A percentile compares a stretch with the other conserved stretches of the same genome.
These are phyloP conservation scores for Ochetophila trinervis DNA, from an alignment of 306 rosid genomes.

Conservation along the genomic window DNA sequence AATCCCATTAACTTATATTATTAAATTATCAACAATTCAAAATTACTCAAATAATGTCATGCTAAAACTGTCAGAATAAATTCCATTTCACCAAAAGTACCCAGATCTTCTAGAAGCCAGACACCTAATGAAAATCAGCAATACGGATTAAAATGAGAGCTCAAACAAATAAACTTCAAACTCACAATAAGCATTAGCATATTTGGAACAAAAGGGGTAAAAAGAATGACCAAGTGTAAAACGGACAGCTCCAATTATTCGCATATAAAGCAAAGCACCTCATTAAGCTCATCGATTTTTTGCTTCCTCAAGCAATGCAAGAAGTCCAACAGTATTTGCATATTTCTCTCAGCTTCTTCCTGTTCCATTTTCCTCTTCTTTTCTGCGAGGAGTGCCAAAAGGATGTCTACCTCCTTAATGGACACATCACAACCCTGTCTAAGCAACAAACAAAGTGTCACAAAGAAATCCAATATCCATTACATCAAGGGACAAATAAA, in stretches of 20 bases:
- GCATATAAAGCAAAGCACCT: constrained; percentile 42
- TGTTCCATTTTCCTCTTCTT: constrained; percentile 98
- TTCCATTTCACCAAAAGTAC: constrained; percentile 16
- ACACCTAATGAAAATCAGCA: background rate
- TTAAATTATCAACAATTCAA: constrained; percentile 10
- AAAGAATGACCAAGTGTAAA: background rate
- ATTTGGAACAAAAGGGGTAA: background rate
- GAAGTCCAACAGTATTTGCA: constrained; percentile 89
- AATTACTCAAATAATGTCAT: constrained; percentile 2
- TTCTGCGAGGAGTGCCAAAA: constrained; percentile 70
- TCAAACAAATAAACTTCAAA: background rate
- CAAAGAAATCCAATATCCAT: background rate
- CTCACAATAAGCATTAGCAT: background rate
- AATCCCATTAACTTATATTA: constrained; percentile 14
- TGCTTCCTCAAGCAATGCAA: constrained; percentile 84
- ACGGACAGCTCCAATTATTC: constrained; percentile 7
- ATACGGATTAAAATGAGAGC: background rate
- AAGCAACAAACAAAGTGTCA: constrained; percentile 16
- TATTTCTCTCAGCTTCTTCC: constrained; percentile 94
- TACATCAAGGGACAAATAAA: background rate
- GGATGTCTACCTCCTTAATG: constrained; percentile 79
- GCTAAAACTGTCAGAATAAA: background rate
- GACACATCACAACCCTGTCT: constrained; percentile 88
- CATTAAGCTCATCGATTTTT: constrained; percentile 74
- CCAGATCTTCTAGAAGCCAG: background rate